phyloP scores from a whole-genome alignment of 2,329 filamentous ascomycete genomes.

The Hypoxylon sp. region DNA sequence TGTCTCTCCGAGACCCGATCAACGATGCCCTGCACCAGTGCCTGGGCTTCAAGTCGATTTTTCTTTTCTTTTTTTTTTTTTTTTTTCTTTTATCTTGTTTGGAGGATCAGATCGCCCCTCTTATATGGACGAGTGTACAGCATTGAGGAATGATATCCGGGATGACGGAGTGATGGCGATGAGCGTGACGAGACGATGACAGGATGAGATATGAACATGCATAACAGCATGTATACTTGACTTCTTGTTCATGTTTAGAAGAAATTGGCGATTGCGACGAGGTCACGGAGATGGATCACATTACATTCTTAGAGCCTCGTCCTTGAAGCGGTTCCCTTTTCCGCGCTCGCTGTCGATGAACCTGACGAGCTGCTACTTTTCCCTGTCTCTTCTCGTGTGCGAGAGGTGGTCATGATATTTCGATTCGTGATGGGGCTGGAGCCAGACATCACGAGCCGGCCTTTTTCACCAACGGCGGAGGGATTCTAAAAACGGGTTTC shows the following conservation, averaged over 20 bases:
- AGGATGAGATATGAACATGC: conserved; percentile 32
- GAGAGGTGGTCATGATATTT: not conserved
- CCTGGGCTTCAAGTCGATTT: not conserved
- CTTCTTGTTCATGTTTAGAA: conserved; percentile 13
- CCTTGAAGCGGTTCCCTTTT: not conserved
- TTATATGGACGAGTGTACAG: conserved; percentile 28
- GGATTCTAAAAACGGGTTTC: conserved; percentile 23
- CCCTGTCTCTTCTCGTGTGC: not conserved
- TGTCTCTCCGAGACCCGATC: not conserved
- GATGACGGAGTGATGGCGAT: conserved; percentile 21
- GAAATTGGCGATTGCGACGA: conserved; percentile 7
- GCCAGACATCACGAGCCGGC: conserved; percentile 11
- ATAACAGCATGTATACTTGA: conserved; percentile 8
- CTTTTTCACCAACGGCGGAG: conserved; percentile 8
- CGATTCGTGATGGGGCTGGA: conserved; percentile 2
- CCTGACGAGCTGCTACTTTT: not conserved
- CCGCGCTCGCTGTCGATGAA: not conserved
- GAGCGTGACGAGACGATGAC: conserved; percentile 30
- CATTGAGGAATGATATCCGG: conserved; percentile 17
- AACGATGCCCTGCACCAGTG: not conserved
- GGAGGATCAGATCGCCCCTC: conserved; percentile 28
- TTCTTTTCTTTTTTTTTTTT: not conserved
- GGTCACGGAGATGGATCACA: conserved; percentile 18
- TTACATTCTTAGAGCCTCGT: not conserved
- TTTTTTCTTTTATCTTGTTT: no score